These are phyloP conservation scores for Austroboletus novae-zelandiae DNA, from an alignment of 1,284 basidiomycete genomes.

Conservation along the genomic window DNA sequence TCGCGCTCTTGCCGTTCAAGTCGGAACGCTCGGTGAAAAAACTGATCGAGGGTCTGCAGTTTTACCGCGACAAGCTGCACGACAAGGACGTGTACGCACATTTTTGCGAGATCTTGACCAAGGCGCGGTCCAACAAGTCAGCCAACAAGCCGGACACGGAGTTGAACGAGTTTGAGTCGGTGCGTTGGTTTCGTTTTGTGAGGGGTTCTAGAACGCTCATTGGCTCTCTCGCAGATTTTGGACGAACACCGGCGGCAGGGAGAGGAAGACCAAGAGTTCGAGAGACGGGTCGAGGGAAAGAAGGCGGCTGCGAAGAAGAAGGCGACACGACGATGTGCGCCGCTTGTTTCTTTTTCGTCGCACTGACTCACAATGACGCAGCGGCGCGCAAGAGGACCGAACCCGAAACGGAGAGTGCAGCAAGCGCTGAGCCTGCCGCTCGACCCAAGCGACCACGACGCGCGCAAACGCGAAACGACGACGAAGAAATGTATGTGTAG, in stretches of 20 bases:
- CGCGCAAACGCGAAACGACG: constrained; percentile 10
- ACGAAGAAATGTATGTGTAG: constrained; percentile 32
- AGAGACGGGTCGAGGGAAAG: constrained; percentile 79
- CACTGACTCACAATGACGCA: constrained; percentile 2
- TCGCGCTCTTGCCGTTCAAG: constrained; percentile 94
- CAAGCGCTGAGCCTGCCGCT: constrained; percentile 1
- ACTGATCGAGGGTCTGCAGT: constrained; percentile 87
- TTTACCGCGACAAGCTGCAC: constrained; percentile 95
- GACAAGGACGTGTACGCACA: constrained; percentile 80
- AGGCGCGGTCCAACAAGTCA: constrained; percentile 81
- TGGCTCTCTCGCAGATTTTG: constrained; percentile 56
- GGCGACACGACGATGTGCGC: constrained; percentile 42
- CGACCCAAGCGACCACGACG: constrained; percentile 10
- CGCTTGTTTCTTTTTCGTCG: too few relatives aligned
- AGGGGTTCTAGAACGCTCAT: not conserved
- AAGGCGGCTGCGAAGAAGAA: constrained; percentile 77
- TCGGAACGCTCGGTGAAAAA: constrained; percentile 96
- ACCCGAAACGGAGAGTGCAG: constrained; percentile 6
- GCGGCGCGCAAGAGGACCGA: constrained; percentile 31
- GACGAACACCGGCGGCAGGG: constrained; percentile 83
- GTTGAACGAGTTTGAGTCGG: constrained; percentile 85
- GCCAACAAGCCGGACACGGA: constrained; percentile 87
- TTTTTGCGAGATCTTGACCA: constrained; percentile 87
- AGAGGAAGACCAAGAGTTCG: constrained; percentile 86
- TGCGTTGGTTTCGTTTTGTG: constrained; percentile 32